A percentile compares a stretch with the other conserved stretches of the same genome.
Evolutionary conservation across 768 basidiomycete genomes (phyloP).

Genomic region (Leccinum arenicola): DNA sequence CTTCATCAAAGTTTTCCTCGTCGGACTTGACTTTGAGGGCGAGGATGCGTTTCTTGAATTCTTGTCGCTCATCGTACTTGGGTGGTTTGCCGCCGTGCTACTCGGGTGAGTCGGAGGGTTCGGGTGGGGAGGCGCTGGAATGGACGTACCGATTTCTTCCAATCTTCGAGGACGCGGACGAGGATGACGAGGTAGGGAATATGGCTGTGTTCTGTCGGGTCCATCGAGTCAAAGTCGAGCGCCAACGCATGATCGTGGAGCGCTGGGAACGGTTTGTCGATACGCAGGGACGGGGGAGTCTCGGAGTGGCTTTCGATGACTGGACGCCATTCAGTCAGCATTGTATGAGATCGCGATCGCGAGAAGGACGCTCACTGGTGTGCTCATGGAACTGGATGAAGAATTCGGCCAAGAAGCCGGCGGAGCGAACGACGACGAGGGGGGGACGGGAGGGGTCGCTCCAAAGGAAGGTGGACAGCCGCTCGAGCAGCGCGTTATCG

Average conservation of each 20-base stretch:
- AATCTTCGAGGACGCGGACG: constrained; percentile 76
- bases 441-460: constrained; percentile 53
- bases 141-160: constrained; percentile 69
- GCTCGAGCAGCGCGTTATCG: constrained; percentile 48
- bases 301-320: constrained; percentile 91
- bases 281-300: constrained; percentile 67
- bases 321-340: constrained; percentile 26
- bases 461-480: constrained; percentile 70
- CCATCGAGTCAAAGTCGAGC: constrained; percentile 75
- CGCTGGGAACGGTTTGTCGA: constrained; percentile 85
- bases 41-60: constrained; percentile 69
- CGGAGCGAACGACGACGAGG: constrained; percentile 76
- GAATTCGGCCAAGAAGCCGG: constrained; percentile 89
- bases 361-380: constrained; percentile 50
- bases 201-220: constrained; percentile 86
- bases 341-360: not conserved
- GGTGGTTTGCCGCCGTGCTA: constrained; percentile 67
- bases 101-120: not conserved
- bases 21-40: constrained; percentile 70
- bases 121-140: not conserved
- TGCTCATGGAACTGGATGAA: constrained; percentile 89
- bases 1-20: constrained; percentile 98
- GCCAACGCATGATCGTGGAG: constrained; percentile 70
- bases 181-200: constrained; percentile 89
- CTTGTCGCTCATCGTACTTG: constrained; percentile 61